These are phyloP conservation scores for Amaranthus hypochondriacus DNA, from an alignment of 148 eudicot species.

Conservation along the genomic window DNA sequence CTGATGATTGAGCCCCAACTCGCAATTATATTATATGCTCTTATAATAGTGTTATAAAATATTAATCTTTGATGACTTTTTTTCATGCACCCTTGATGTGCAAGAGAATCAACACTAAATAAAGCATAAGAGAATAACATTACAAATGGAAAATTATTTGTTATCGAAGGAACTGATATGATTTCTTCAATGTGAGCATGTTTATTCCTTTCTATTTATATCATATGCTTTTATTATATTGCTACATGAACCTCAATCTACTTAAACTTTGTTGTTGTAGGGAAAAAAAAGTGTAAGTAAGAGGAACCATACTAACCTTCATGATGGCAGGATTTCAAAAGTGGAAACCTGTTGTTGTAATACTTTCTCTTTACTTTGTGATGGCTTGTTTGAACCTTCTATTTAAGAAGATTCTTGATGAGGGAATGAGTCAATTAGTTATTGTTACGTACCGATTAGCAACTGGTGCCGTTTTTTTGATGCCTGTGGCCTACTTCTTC, in stretches of 20 bases:
- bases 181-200: slow-evolving; percentile 2
- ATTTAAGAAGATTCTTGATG: slow-evolving; percentile 45
- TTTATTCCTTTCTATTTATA: slow-evolving; percentile 13
- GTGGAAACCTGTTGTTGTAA: slow-evolving; percentile 40
- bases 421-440: slow-evolving; percentile 34
- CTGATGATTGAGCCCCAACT: too few relatives aligned
- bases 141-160: background rate
- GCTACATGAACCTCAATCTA: slow-evolving; percentile 1
- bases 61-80: too few relatives aligned
- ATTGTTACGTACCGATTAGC: slow-evolving; percentile 44
- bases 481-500: slow-evolving; percentile 52
- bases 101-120: too few relatives aligned
- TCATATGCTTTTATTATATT: slow-evolving; percentile 6
- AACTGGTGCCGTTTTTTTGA: slow-evolving; percentile 40
- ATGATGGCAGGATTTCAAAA: slow-evolving; percentile 24
- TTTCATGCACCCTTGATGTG: too few relatives aligned
- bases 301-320: background rate
- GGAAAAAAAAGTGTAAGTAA: background rate
- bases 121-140: too few relatives aligned
- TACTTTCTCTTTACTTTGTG: slow-evolving; percentile 36
- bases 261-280: background rate
- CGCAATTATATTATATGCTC: too few relatives aligned
- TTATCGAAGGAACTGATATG: slow-evolving; percentile 22
- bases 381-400: slow-evolving; percentile 47
- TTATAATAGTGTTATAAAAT: too few relatives aligned